Evolutionary conservation across 1,284 basidiomycete species (phyloP), one percentile per base, ranked within the genome.

Genomic region (Ganoderma lingzhi): DNA sequence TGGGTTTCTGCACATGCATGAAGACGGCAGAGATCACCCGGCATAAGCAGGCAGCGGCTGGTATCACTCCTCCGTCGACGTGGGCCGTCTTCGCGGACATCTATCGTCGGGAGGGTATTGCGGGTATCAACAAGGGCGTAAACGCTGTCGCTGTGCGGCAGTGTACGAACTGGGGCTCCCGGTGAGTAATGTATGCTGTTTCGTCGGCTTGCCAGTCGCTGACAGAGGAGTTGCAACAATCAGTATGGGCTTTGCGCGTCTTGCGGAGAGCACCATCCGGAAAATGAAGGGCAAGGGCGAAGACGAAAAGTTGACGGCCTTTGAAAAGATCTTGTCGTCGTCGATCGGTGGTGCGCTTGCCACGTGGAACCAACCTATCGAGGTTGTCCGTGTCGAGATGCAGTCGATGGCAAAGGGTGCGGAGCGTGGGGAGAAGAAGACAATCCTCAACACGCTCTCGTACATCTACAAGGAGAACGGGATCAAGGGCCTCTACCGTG

Each of bases 321-420:
- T 89, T 19, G 97, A 99, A 81, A 97, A 97, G 82, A 96, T 99
- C 76, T 71, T 93, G 42, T 89, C 96, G 28, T 96, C 95, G n/a
- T 90, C 93, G 0, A 88, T 99, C 73, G 97, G 94, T 78, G 98
- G 98, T 82, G 97, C 98, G 60, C 85, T 99, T 66, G 97, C 95
- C 17, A 98, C 96, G 61, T 99, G 98, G 98, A 99, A 99, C 82
- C 98, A 99, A 82, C 98, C 98, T 58, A 99, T 99, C 76, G 98
- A 99, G 84, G 96, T 98, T 73, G 88, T 97, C 73, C 93, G 96
- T 69, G 95, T 97, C 48, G 96, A 97, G 94, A 99, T 99, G 98
- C 98, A 99, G 90, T 97, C 96, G 60, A 98, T 99, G 92, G 90
- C 95, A 48, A 99, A 99, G 77, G 87, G 85, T 51, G 87, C 86